Conservation (phyloP, 306 rosid species). For the Ormosia semicastrata region DNA sequence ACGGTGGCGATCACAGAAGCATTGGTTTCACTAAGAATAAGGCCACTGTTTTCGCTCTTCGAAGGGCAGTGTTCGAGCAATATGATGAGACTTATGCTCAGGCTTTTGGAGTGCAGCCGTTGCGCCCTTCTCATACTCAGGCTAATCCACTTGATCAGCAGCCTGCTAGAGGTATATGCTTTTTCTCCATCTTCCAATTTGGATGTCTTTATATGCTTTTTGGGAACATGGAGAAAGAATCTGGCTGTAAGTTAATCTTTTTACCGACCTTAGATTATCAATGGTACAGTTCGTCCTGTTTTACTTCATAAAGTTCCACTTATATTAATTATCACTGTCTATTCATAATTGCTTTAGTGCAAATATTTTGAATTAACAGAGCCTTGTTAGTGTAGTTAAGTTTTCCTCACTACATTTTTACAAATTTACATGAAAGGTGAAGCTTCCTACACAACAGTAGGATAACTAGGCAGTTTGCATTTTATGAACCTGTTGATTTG, state of each 20-base stretch:
- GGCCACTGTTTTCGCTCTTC: slow-evolving; percentile 43
- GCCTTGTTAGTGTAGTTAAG: not conserved
- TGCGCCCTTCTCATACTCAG: slow-evolving; percentile 40
- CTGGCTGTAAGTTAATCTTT: not conserved
- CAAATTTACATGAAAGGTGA: not conserved
- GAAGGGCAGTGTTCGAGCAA: slow-evolving; percentile 63
- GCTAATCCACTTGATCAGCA: slow-evolving; percentile 29
- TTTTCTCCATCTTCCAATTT: not conserved
- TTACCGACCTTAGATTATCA: not conserved
- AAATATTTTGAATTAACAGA: not conserved
- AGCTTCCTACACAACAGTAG: not conserved
- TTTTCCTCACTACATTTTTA: not conserved
- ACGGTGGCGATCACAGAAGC: slow-evolving; percentile 37
- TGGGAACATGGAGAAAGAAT: not conserved
- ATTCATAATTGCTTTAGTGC: not conserved
- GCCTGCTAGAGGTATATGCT: slow-evolving; percentile 58
- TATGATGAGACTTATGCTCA: slow-evolving; percentile 74
- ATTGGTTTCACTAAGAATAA: slow-evolving; percentile 49
- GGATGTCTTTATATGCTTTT: not conserved
- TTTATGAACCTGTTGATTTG: not conserved
- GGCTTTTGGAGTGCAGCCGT: slow-evolving; percentile 58
- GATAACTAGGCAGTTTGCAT: not conserved
- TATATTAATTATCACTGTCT: not conserved
- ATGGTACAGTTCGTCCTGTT: not conserved
- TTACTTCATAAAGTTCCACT: not conserved